Evolutionary conservation across 1,139 yeast species (phyloP), one percentile per base, ranked within the genome.

Genomic region (Geotrichum candidum): DNA sequence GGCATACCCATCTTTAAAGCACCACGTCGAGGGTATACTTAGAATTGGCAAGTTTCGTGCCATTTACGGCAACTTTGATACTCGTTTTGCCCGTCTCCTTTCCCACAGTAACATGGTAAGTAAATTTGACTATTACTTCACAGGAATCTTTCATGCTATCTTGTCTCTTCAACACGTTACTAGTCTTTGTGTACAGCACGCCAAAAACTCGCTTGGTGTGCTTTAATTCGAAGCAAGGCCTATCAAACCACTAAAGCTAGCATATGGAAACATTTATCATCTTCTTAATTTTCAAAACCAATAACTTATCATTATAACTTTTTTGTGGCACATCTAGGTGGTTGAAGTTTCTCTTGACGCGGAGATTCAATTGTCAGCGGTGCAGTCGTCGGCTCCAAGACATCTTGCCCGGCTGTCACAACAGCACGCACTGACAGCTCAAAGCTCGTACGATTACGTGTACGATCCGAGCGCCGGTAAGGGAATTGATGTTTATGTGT

Each of bases 321-420:
- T 18, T 18, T 22, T 46, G 3, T 54, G 18, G 4, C 55, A 35
- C 27, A 45, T 48, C n/a, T 53, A 69, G 72, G 74, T 73, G 35
- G 54, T 70, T 53, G 72, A 68, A 54, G 66, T 73, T 27, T 65
- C 74, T 11, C 64, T 69, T 15, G 76, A 73, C 64, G 63, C 70
- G n/a, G 59, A 64, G 11, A 67, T 71, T 11, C 62, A 66, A 5
- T 68, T 73, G 22, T 63, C 70, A 51, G 73, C 71, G 33, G 77
- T 75, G 0, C 87, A 84, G 66, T 69, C 73, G 18, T 75, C 80
- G 61, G 86, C 91, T 0, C 92, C 95, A 0, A 74, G 90, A 55
- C 95, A 88, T 69, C 76, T 88, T 62, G 88, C 87, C 0, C 73
- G 91, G 51, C 67, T 87, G 2, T 86, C 91, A 1, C 84, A 85